A percentile compares a stretch with the other conserved stretches of the same genome.
These are phyloP conservation scores for Arachis stenosperma DNA, from an alignment of 306 rosid genomes.

Conservation along the genomic window DNA sequence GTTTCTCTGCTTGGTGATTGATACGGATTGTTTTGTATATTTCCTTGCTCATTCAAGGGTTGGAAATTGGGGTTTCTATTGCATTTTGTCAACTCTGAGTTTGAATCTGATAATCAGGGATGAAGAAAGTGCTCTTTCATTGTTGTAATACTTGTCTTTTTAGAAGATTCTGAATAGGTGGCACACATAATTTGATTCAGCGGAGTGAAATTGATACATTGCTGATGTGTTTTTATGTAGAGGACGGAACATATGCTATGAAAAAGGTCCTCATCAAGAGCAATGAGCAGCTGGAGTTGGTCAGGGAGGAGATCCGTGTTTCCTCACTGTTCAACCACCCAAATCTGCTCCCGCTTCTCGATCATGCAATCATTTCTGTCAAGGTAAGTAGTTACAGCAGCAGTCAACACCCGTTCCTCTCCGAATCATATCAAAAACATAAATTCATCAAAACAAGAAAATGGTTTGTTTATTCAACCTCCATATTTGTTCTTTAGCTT, in stretches of 20 bases:
- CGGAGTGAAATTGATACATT: slow-evolving; percentile 7
- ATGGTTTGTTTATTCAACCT: slow-evolving; percentile 14
- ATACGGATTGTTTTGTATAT: neutral
- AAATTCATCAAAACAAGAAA: neutral
- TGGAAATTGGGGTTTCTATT: slow-evolving; percentile 14
- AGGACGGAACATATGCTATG: slow-evolving; percentile 93
- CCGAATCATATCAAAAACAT: neutral
- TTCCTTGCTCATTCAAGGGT: slow-evolving; percentile 6
- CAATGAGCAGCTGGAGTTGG: slow-evolving; percentile 87
- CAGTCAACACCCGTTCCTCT: neutral
- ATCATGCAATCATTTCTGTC: slow-evolving; percentile 92
- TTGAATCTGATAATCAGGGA: slow-evolving; percentile 17
- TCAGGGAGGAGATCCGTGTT: slow-evolving; percentile 95
- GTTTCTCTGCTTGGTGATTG: slow-evolving; percentile 18
- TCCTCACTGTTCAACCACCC: slow-evolving; percentile 92
- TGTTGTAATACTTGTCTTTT: neutral
- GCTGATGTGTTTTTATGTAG: slow-evolving; percentile 46
- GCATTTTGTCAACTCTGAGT: neutral
- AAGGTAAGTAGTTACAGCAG: slow-evolving; percentile 57
- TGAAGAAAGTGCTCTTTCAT: neutral
- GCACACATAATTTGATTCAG: neutral
- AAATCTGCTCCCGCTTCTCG: slow-evolving; percentile 96
- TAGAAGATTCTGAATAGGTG: neutral
- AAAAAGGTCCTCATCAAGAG: slow-evolving; percentile 94
- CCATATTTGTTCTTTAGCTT: neutral